Evolutionary conservation across 495 filamentous ascomycete genomes (phyloP).

Genomic region (Penicillium roqueforti): DNA sequence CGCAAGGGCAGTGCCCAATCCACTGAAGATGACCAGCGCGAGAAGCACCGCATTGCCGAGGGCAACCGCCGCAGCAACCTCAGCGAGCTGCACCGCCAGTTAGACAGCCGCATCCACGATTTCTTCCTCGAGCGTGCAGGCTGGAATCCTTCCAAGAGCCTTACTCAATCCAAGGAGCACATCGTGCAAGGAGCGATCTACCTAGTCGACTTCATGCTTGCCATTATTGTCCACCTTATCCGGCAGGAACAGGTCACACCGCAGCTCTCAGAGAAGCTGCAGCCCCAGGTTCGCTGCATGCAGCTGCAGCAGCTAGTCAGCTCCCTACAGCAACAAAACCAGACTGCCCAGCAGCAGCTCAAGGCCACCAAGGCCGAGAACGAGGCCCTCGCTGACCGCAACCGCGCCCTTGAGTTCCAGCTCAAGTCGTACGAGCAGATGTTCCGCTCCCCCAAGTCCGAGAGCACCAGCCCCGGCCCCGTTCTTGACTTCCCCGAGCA

Average conservation of each 20-base stretch:
- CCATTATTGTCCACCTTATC: conserved; percentile 40
- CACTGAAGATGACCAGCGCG: conserved; percentile 41
- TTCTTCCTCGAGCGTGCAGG: conserved; percentile 44
- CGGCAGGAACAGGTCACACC: conserved; percentile 40
- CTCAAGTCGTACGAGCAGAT: conserved; percentile 43
- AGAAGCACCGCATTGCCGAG: conserved; percentile 47
- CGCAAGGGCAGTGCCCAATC: conserved; percentile 40
- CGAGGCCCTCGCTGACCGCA: conserved; percentile 35
- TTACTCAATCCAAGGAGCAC: conserved; percentile 46
- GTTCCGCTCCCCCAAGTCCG: conserved; percentile 40
- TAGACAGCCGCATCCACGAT: conserved; percentile 40
- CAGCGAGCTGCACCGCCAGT: conserved; percentile 41
- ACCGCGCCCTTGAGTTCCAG: conserved; percentile 40
- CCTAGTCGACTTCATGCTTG: conserved; percentile 42
- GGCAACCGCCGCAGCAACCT: conserved; percentile 45
- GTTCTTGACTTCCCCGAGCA: conserved; percentile 29
- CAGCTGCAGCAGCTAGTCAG: conserved; percentile 38
- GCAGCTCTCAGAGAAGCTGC: conserved; percentile 41
- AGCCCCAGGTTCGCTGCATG: conserved; percentile 43
- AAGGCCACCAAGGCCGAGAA: conserved; percentile 39
- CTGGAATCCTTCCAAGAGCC: conserved; percentile 45
- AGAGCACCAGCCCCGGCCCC: conserved; percentile 28
- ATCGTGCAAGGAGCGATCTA: conserved; percentile 45
- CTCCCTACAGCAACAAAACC: conserved; percentile 41
- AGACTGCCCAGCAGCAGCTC: conserved; percentile 35